Evolutionary conservation across 352 stramenopile species (phyloP), one percentile per base, ranked within the genome.

Genomic region (Aphanomyces stellatus): DNA sequence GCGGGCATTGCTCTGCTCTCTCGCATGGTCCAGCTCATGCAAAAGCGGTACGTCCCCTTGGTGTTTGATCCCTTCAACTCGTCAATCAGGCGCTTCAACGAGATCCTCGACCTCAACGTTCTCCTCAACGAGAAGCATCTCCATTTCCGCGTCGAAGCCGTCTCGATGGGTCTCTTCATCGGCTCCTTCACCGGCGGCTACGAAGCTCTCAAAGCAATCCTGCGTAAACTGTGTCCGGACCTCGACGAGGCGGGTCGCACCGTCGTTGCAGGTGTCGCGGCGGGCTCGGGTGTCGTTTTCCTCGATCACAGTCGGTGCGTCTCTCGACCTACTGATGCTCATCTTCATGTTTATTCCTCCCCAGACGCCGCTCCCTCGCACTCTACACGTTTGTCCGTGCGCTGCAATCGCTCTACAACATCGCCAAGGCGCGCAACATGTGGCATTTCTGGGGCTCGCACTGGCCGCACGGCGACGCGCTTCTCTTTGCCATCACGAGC

Each of bases 371-470:
- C 1, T 93, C 87, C 6, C 61, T 96, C 24, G 87, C 84, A 48
- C 70, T 96, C 2, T 96, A 96, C 69, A 82, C 85, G 31, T 73
- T 92, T 65, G 88, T 86, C 11, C 83, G 87, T 42, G 85, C 85
- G 51, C 72, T 93, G 40, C 85, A 95, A 64, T 91, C 81, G 59
- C 82, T 73, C 27, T 95, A 95, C 78, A 95, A 95, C 74, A 88
- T 75, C 24, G 82, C 83, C 46, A 95, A 94, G 70, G 64, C 75
- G 53, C 76, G 78, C n/a, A 51, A 85, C 31, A 77, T 82, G 31
- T 95, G 84, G 82, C 87, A 95, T 72, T 95, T 95, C 51, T 95
- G 87, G 87, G 87, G 85, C 60, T 91, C 81, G 62, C 64, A 90
- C 62, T 95, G 87, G 87, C 65, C 74, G 34, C 88, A 90, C 59